Evolutionary conservation across 495 filamentous ascomycete genomes (phyloP), one percentile per base, ranked within the genome.

Genomic region (Penicillium macrosclerotiorum): DNA sequence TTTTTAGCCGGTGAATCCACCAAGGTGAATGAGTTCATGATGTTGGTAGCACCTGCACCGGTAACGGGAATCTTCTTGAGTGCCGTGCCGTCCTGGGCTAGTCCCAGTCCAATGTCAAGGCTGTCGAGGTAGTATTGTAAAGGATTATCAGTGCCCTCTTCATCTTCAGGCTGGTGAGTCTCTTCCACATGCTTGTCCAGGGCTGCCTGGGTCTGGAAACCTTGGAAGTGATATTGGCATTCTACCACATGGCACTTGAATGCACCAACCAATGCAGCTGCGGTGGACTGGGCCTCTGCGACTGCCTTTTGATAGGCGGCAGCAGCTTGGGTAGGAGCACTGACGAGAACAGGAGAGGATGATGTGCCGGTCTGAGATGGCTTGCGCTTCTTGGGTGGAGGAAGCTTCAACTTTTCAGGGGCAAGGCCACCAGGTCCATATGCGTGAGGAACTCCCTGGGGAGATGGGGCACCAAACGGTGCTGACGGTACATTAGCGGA

Each of bases 381-480:
- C 63, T 75, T 78, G 33, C 73, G 59, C 49, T 71, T 83, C 63
- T 90, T 90, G 26, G 65, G 68, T 3, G 80, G 72, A 29, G 85
- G 85, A 24, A 84, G 68, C 18, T 74, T 79, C 11, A 86, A 73
- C 43, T 86, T 78, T 47, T 82, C 71, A 7, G 68, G 69, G 3
- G 71, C 70, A 33, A 78, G 67, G 35, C 67, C 64, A 5, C 65
- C 67, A 5, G 75, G 67, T 8, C 68, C 71, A 51, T 76, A 78
- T 8, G 62, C 61, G 43, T 73, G 74, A 11, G 89, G 86, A 17
- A 83, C 74, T 4, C 87, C 86, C 34, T 84, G 75, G 13, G 88
- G 89, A 24, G 89, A 88, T 30, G 84, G 78, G 6, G 77, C 75
- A 16, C 82, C 83, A 47, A 91, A 77, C 32, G 75, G 76, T 59